phyloP scores from a whole-genome alignment of 495 filamentous ascomycete genomes.

The Parathielavia appendiculata region DNA sequence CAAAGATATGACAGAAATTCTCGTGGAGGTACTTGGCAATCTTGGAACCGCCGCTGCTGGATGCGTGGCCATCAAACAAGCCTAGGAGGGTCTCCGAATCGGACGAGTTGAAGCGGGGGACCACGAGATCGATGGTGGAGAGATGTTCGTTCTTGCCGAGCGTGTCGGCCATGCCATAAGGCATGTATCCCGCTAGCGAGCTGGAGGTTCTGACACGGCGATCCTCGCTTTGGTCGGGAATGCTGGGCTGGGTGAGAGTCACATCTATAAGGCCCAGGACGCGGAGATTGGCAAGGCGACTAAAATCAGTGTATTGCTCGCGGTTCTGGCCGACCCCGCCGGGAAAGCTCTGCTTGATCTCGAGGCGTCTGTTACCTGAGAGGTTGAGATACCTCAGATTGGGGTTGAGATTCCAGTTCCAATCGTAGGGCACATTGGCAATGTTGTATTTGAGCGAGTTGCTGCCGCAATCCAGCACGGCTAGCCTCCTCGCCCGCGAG shows the following conservation, averaged over 20 bases:
- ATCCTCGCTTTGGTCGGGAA: constrained; percentile 93
- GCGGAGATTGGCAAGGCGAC: constrained; percentile 74
- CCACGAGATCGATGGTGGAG: constrained; percentile 95
- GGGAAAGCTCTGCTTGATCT: constrained; percentile 77
- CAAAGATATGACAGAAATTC: constrained; percentile 80
- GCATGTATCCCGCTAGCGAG: constrained; percentile 76
- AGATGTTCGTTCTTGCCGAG: constrained; percentile 88
- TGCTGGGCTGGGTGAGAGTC: constrained; percentile 77
- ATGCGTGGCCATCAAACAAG: constrained; percentile 87
- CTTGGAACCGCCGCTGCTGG: constrained; percentile 83
- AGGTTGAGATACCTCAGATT: constrained; percentile 93
- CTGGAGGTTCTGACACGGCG: constrained; percentile 93
- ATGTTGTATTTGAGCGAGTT: constrained; percentile 99
- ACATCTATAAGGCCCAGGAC: constrained; percentile 97
- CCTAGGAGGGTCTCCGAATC: constrained; percentile 87
- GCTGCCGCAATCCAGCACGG: constrained; percentile 89
- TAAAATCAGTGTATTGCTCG: constrained; percentile 87
- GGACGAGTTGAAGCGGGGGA: constrained; percentile 85
- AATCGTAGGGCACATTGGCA: constrained; percentile 98
- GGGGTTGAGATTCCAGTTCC: constrained; percentile 99
- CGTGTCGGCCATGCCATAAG: constrained; percentile 98
- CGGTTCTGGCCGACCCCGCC: constrained; percentile 48
- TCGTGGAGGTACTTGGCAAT: constrained; percentile 96
- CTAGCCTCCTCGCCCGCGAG: constrained; percentile 77
- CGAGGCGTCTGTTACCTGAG: constrained; percentile 92